Base-by-base conservation (phyloP, 495 filamentous ascomycete genomes). In the Penicillium paradoxum region DNA sequence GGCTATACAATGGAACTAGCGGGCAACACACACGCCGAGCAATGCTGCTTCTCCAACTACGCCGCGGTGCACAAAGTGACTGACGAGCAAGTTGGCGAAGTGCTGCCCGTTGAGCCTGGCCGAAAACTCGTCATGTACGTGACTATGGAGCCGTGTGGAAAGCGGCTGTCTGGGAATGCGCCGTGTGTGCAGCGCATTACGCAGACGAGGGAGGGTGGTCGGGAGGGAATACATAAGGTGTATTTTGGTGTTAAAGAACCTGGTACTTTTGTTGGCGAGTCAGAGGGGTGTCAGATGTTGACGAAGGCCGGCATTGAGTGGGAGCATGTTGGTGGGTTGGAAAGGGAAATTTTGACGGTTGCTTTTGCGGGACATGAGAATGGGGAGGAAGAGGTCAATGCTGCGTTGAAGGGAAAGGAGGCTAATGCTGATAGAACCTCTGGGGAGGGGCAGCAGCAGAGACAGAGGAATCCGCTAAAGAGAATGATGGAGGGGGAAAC, bases 21-120 rank as follows among this genome's bases (percentile, higher is more conserved):
- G 0, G 93, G 91, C 13, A 98, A 98, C 77, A 96, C 91, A 0
- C 93, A 98, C 57, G 93, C 93, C 5, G 93, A 98, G 60, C 90
- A 98, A 73, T 89, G 84, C 73, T 91, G 87, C 64, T 80, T 98
- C 45, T 68, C 81, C 34, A 97, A 98, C 67, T 79, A 86, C 22
- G 79, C 83, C n/a, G 57, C 69, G 15, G 58, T 65, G 6, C 74
- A 80, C 50, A 55, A 54, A 13, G 68, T 86, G 8, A 29, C 74
- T 4, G 84, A 87, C 45, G 81, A 81, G 18, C 57, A 72, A 11
- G 73, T 91, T 11, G 68, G 59, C 14, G 66, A 78, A 11, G 76
- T 79, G 0, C 73, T 93, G 0, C 81, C 83, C 0, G 51, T 56
- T 7, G 63, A 69, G 33, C 44, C 61, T 0, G 19, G 64, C 48